A percentile compares a stretch with the other conserved stretches of the same genome.
Conservation (phyloP, 208 protist genomes). For the Zelonia costaricensis region DNA sequence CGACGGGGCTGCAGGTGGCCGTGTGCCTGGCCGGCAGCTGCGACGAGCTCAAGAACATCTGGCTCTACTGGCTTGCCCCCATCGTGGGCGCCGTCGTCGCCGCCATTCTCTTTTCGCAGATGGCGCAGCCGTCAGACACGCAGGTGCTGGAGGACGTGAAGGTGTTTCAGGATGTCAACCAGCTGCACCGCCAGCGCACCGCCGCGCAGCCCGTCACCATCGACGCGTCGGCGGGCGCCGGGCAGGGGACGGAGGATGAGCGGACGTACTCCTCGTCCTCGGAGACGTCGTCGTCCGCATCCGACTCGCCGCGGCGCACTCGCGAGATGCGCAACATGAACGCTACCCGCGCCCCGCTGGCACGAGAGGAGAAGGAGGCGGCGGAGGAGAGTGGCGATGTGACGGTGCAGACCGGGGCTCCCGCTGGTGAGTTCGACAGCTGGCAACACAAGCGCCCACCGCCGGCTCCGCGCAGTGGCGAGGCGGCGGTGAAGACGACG, state of each 20-base stretch:
- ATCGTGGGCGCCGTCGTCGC: conserved; percentile 61
- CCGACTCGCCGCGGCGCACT: not conserved
- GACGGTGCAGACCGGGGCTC: not conserved
- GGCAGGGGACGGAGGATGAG: not conserved
- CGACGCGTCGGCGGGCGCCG: not conserved
- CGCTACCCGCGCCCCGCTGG: not conserved
- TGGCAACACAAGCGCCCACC: not conserved
- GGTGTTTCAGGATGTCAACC: conserved; percentile 35
- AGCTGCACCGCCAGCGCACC: conserved; percentile 20
- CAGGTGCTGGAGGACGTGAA: conserved; percentile 54
- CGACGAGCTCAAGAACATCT: conserved; percentile 63
- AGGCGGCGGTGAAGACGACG: not conserved
- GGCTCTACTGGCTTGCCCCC: conserved; percentile 87
- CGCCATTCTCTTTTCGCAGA: conserved; percentile 68
- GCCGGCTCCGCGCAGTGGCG: not conserved
- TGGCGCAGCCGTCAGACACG: conserved; percentile 58
- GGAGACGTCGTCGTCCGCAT: conserved; percentile 2
- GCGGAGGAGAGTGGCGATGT: not conserved
- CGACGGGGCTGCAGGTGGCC: conserved; percentile 78
- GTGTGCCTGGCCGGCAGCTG: conserved; percentile 73
- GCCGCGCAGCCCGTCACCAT: conserved; percentile 12
- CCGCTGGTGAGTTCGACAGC: not conserved
- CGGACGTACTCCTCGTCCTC: conserved; percentile 1
- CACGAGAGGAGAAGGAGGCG: conserved; percentile 2
- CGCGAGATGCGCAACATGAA: not conserved